Percentiles rank a stretch among this genome's conserved stretches.
phyloP scores from a whole-genome alignment of 75 land plant species.

The Selaginella tamariscina region DNA sequence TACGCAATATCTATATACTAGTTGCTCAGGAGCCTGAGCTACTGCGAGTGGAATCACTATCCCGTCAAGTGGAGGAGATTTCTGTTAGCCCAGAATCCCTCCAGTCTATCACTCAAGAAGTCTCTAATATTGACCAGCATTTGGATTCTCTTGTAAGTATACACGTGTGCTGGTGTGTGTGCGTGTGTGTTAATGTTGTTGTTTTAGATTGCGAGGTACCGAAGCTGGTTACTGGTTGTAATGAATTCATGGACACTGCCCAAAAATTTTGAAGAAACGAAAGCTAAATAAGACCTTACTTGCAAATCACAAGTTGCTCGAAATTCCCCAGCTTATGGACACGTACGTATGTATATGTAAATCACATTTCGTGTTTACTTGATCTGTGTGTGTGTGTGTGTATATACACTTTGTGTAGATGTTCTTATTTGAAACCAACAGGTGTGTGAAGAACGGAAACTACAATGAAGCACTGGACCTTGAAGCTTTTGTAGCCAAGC shows the following conservation, averaged over 20 bases:
- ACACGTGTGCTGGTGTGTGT: neutral
- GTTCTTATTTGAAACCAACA: conserved; percentile 16
- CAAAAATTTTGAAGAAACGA: conserved; percentile 84
- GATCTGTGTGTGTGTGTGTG: too few relatives aligned
- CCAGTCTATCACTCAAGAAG: conserved; percentile 57
- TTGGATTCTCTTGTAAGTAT: conserved; percentile 61
- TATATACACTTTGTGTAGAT: too few relatives aligned
- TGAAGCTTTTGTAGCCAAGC: conserved; percentile 81
- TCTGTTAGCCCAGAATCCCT: conserved; percentile 91
- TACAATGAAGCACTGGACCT: conserved; percentile 99
- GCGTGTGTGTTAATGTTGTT: neutral
- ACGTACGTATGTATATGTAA: conserved; percentile 84
- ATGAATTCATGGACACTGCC: conserved; percentile 84
- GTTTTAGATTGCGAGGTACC: conserved; percentile 78
- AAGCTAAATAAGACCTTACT: conserved; percentile 78
- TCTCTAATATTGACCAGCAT: conserved; percentile 60
- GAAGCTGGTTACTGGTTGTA: conserved; percentile 80
- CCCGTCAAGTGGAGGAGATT: conserved; percentile 95
- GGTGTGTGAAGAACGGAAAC: conserved; percentile 96
- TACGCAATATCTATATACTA: neutral
- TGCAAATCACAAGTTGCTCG: conserved; percentile 89
- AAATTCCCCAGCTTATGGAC: conserved; percentile 99
- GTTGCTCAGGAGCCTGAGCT: conserved; percentile 85
- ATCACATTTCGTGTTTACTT: neutral
- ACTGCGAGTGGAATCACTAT: conserved; percentile 70